phyloP scores from a whole-genome alignment of 495 filamentous ascomycete genomes.

The Aspergillus mulundensis region DNA sequence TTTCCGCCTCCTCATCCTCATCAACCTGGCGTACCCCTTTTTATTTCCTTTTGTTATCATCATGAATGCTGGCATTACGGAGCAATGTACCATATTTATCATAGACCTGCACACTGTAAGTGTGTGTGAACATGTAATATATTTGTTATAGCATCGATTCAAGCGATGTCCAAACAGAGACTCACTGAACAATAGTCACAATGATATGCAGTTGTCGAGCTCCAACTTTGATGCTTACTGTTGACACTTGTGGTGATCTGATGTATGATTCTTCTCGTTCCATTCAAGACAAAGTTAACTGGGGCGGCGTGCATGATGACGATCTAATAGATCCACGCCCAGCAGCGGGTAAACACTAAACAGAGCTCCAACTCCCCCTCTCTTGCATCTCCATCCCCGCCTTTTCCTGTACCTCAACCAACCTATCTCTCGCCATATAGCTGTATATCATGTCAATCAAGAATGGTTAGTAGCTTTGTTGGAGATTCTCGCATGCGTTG shows the following conservation, averaged over 20 bases:
- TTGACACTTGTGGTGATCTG: background rate
- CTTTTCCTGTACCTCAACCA: constrained; percentile 4
- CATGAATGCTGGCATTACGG: constrained; percentile 9
- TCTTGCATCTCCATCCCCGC: background rate
- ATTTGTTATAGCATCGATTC: too few species aligned
- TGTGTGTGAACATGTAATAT: too few species aligned
- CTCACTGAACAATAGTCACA: too few species aligned
- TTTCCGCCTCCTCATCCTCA: background rate
- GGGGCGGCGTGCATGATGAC: background rate
- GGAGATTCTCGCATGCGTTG: background rate
- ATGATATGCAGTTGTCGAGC: too few species aligned
- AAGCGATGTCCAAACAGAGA: too few species aligned
- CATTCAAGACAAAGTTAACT: background rate
- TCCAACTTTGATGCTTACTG: background rate
- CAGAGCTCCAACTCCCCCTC: constrained; percentile 7
- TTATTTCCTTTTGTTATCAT: constrained; percentile 2
- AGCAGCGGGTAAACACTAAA: constrained; percentile 3
- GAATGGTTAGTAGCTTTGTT: constrained; percentile 31
- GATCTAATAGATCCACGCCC: constrained; percentile 5
- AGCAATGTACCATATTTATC: constrained; percentile 9
- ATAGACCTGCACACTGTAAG: too few species aligned
- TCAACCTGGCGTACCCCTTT: background rate
- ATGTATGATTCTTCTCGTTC: background rate
- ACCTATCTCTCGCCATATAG: background rate
- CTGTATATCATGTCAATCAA: constrained; percentile 39